These are phyloP conservation scores for Styphnolobium japonicum DNA, from an alignment of 306 rosid genomes.

Conservation along the genomic window DNA sequence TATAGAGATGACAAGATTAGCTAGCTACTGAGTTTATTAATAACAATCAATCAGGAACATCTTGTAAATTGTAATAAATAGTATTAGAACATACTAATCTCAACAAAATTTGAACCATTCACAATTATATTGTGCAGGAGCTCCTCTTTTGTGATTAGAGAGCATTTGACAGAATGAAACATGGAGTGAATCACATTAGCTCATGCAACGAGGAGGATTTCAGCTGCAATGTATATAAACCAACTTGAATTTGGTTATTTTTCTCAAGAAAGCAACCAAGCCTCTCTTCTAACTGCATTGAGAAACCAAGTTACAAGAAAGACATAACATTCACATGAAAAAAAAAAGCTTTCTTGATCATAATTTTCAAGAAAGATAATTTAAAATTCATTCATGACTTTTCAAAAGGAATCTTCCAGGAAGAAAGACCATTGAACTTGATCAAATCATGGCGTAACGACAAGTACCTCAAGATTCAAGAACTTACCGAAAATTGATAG, in stretches of 20 bases:
- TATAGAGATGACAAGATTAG: conserved; percentile 24
- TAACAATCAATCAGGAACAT: conserved; percentile 18
- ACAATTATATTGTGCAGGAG: conserved; percentile 65
- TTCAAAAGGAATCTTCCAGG: background rate
- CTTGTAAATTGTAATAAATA: background rate
- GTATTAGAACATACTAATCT: conserved; percentile 47
- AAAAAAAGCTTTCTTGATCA: background rate
- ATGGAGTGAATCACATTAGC: conserved; percentile 54
- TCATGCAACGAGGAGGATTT: conserved; percentile 38
- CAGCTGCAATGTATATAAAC: background rate
- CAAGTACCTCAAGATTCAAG: conserved; percentile 5
- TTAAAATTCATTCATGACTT: background rate
- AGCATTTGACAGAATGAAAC: conserved; percentile 47
- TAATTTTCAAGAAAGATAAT: background rate
- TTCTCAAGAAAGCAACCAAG: conserved; percentile 21
- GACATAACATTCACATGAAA: background rate
- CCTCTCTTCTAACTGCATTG: conserved; percentile 36
- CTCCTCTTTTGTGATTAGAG: conserved; percentile 66
- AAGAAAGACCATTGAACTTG: background rate
- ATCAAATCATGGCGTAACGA: background rate
- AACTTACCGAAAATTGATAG: background rate
- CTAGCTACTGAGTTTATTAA: conserved; percentile 13
- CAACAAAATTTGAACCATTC: conserved; percentile 49
- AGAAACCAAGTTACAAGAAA: conserved; percentile 14
- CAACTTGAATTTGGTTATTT: conserved; percentile 21